These are phyloP conservation scores for Erodium moschatum DNA, from an alignment of 441 rosid species.

Conservation along the genomic window DNA sequence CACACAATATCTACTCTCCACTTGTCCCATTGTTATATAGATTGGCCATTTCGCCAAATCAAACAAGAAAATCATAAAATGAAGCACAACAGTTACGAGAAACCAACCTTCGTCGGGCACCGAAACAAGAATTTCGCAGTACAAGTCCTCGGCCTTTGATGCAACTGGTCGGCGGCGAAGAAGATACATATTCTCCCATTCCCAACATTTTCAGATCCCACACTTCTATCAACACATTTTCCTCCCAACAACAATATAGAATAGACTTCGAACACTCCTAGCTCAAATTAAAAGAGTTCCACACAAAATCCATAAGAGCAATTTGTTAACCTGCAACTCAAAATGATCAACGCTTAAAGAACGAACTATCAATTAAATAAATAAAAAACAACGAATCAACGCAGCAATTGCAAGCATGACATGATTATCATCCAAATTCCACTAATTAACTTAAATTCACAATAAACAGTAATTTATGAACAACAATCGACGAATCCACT, in stretches of 20 bases:
- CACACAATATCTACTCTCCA: background rate
- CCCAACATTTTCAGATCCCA: background rate
- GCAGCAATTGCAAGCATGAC: no score
- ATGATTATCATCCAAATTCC: background rate
- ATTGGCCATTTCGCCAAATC: background rate
- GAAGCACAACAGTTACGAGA: background rate
- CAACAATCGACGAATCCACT: background rate
- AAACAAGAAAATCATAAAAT: background rate
- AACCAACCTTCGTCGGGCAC: background rate
- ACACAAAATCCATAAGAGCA: background rate
- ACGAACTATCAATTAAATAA: no score
- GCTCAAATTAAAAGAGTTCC: background rate
- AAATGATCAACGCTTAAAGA: no score
- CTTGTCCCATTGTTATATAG: background rate
- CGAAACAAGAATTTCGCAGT: background rate
- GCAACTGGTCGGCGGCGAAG: background rate
- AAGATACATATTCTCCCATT: conserved; percentile 1
- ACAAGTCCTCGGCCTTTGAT: conserved; percentile 1
- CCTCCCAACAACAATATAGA: background rate
- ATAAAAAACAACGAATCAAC: background rate
- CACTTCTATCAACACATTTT: conserved; percentile 2
- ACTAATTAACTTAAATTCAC: background rate
- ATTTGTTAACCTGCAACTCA: background rate
- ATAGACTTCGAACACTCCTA: background rate
- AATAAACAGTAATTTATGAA: background rate